Evolutionary conservation across 1,284 basidiomycete genomes (phyloP).

Genomic region (Rhizoctonia solani): DNA sequence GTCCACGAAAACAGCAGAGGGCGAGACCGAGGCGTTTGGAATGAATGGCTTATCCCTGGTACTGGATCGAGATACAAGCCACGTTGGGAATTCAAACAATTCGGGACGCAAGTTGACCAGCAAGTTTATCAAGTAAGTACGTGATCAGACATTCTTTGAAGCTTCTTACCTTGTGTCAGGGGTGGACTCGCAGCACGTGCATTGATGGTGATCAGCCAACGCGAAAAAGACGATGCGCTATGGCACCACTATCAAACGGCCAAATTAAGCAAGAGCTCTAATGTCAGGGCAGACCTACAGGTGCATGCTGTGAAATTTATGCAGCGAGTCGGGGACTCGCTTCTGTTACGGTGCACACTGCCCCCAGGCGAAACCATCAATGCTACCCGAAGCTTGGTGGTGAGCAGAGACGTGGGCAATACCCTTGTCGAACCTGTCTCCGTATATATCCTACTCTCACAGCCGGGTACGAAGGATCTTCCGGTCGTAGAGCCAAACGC

Average conservation of each 20-base stretch:
- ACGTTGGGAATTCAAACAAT: background rate
- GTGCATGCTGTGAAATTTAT: slow-evolving; percentile 9
- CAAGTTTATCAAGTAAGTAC: slow-evolving; percentile 32
- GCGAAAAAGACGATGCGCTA: slow-evolving; percentile 24
- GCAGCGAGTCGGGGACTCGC: slow-evolving; percentile 9
- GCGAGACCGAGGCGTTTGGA: slow-evolving; percentile 16
- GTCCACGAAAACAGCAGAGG: background rate
- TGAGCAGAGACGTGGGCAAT: background rate
- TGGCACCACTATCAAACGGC: slow-evolving; percentile 30
- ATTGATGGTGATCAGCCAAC: slow-evolving; percentile 16
- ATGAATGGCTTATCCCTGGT: slow-evolving; percentile 15
- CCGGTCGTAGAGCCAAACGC: background rate
- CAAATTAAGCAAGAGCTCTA: slow-evolving; percentile 20
- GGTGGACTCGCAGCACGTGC: slow-evolving; percentile 29
- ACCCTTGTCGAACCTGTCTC: background rate
- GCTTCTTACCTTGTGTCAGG: slow-evolving; percentile 12
- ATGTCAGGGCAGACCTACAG: slow-evolving; percentile 2
- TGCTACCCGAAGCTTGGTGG: background rate
- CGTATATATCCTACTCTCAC: slow-evolving; percentile 12
- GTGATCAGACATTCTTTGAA: background rate
- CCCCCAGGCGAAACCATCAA: background rate
- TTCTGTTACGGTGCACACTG: slow-evolving; percentile 5
- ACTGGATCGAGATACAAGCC: slow-evolving; percentile 4
- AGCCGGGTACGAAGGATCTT: slow-evolving; percentile 3
- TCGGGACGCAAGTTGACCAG: slow-evolving; percentile 4